Evolutionary conservation across 2,329 filamentous ascomycete species (phyloP).

Genomic region (Neofusicoccum kwambonambiense): DNA sequence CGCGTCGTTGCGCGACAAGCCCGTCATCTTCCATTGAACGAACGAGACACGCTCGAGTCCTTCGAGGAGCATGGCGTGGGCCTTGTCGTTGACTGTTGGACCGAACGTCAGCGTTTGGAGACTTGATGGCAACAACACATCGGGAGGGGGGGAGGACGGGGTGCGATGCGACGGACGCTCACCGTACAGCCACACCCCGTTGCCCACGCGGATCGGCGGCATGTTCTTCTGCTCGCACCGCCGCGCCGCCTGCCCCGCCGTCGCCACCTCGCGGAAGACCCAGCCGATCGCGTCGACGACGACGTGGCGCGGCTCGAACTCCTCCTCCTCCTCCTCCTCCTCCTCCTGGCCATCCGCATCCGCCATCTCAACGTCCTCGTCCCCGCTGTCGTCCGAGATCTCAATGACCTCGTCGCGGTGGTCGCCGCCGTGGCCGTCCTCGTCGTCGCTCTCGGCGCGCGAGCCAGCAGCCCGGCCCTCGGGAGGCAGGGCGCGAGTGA

Average conservation of each 20-base stretch:
- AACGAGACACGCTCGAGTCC: neutral
- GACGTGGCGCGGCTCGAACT: conserved; percentile 3
- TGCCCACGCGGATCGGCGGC: conserved; percentile 20
- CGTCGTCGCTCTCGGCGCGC: no score
- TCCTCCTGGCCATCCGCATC: neutral
- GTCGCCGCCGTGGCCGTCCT: no score
- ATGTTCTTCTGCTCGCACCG: neutral
- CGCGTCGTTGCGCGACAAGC: neutral
- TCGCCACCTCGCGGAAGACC: neutral
- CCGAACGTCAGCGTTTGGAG: neutral
- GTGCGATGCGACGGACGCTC: neutral
- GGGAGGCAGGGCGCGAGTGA: no score
- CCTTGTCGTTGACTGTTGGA: conserved; percentile 4
- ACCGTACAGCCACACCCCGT: conserved; percentile 19
- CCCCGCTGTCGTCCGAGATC: neutral
- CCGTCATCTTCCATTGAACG: neutral
- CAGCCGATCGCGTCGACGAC: conserved; percentile 4
- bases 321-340: neutral
- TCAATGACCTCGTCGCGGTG: neutral
- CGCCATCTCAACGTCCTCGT: neutral
- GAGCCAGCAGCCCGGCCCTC: no score
- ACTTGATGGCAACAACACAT: no score
- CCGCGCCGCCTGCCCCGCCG: neutral
- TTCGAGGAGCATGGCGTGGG: neutral
- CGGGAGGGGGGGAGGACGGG: no score